Evolutionary conservation across 768 basidiomycete species (phyloP).

Genomic region (Tylopilus intermedius): DNA sequence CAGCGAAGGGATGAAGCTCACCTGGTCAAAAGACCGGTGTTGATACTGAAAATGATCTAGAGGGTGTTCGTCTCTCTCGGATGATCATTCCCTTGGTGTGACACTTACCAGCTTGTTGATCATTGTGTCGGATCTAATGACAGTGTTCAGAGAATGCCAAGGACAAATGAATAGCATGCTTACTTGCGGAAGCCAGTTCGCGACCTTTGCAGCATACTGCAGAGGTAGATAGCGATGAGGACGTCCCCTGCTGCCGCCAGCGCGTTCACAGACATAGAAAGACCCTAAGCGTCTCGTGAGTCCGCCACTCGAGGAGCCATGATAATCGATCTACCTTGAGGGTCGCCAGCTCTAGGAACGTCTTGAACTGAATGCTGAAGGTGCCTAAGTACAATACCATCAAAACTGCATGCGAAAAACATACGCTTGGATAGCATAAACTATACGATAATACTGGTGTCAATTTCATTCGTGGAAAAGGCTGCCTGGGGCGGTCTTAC

Average conservation of each 20-base stretch:
- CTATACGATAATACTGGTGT: conserved; percentile 20
- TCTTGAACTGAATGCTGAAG: conserved; percentile 36
- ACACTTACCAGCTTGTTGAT: conserved; percentile 41
- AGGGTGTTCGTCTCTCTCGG: neutral
- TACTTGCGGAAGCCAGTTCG: conserved; percentile 51
- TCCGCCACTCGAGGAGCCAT: neutral
- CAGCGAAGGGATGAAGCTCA: neutral
- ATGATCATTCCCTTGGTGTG: neutral
- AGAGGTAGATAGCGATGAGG: conserved; percentile 46
- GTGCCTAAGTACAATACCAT: conserved; percentile 5
- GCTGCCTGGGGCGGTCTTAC: conserved; percentile 21
- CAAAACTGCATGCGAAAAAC: conserved; percentile 9
- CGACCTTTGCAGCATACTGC: conserved; percentile 42
- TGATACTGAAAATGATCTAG: conserved; percentile 52
- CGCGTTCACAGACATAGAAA: conserved; percentile 55
- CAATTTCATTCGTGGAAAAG: neutral
- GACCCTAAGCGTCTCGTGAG: conserved; percentile 16
- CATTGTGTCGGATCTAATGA: conserved; percentile 44
- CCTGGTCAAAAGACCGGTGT: conserved; percentile 33
- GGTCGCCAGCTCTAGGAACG: conserved; percentile 42
- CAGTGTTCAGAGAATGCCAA: neutral
- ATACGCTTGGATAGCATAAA: conserved; percentile 35
- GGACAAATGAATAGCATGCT: neutral
- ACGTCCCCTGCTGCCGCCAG: conserved; percentile 50
- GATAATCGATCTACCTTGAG: conserved; percentile 38